A percentile compares a stretch with the other conserved stretches of the same genome.
phyloP scores from a whole-genome alignment of 139 green algal genomes.

The Micractinium conductrix region DNA sequence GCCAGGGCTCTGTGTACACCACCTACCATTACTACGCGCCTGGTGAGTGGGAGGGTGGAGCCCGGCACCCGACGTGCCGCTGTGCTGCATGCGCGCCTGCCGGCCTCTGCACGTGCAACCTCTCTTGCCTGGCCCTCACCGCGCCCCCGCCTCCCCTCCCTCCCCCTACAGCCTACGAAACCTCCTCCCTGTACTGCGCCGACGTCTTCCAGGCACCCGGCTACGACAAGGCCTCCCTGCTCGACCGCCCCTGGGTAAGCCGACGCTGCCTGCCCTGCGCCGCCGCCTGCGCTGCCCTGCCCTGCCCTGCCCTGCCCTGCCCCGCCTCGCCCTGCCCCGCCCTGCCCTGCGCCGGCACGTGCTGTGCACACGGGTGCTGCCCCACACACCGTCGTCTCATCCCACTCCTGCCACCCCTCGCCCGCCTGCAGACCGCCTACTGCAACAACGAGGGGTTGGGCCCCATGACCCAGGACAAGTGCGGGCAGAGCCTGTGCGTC shows the following conservation, averaged over 20 bases:
- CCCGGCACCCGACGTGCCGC: too few species aligned
- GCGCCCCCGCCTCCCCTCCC: background rate
- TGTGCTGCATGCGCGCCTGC: background rate
- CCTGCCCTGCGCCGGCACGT: background rate
- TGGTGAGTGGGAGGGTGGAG: too few species aligned
- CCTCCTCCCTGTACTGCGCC: constrained; percentile 3
- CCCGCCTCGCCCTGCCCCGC: background rate
- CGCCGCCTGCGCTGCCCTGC: too few species aligned
- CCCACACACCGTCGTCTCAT: background rate
- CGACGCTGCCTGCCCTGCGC: background rate
- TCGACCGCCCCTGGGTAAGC: constrained; percentile 5
- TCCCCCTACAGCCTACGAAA: background rate
- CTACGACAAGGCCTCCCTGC: background rate
- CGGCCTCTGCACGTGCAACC: background rate
- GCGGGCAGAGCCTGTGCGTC: constrained; percentile 13
- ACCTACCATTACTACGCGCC: background rate
- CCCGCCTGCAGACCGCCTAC: constrained; percentile 19
- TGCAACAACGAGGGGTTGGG: constrained; percentile 15
- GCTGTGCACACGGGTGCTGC: background rate
- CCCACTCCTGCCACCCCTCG: background rate
- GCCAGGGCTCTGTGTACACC: background rate
- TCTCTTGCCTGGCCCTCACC: background rate
- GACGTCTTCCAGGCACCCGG: background rate
- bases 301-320: too few species aligned
- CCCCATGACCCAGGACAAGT: constrained; percentile 27